Base-by-base conservation (phyloP, 2,329 filamentous ascomycete genomes). In the Stachybotrys chlorohalonatus region DNA sequence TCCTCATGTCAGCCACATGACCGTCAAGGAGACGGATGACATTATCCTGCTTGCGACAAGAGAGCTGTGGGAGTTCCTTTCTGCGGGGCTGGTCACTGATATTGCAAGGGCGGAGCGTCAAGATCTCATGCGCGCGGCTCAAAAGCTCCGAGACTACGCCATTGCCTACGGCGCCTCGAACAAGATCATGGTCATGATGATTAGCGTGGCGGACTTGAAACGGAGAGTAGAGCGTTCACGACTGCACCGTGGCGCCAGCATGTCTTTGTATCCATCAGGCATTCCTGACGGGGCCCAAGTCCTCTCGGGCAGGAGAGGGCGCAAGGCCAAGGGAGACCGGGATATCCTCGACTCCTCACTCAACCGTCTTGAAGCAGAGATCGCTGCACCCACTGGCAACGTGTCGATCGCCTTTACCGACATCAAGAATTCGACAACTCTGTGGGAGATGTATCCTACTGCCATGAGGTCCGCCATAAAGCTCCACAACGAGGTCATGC, bases 151-250 rank as follows among this genome's bases (percentile, higher is more conserved):
- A 56, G 94, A 99, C 73, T 77, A 97, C 54, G 94, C 94, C 47
- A 96, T 99, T 67, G 90, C 93, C 1, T 97, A 96, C 68, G 94
- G 94, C 53, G 90, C 93, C 11, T 92, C 86, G 1, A 87, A 87
- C 66, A 99, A 99, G 74, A 89, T 97, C 59, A 97, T 97, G 92
- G 90, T 99, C 49, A 97, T 97, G 93, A 90, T 99, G 77, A 85
- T 99, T 54, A 93, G 92, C 54, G 88, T 99, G 45, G 86, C 88
- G 54, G 92, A 97, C 66, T 75, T 99, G 53, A 93, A 95, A 73
- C 89, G 89, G 66, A 84, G 90, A 58, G 76, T 80, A 55, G 89
- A 95, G 67, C 83, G 88, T 59, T 88, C 86, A 70, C 86, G 72
- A 75, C 73, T 82, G 57, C 79, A 88, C 69, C 82, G 90, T 54